Base-by-base conservation (phyloP, 2,329 filamentous ascomycete genomes). In the Capronia americana region DNA sequence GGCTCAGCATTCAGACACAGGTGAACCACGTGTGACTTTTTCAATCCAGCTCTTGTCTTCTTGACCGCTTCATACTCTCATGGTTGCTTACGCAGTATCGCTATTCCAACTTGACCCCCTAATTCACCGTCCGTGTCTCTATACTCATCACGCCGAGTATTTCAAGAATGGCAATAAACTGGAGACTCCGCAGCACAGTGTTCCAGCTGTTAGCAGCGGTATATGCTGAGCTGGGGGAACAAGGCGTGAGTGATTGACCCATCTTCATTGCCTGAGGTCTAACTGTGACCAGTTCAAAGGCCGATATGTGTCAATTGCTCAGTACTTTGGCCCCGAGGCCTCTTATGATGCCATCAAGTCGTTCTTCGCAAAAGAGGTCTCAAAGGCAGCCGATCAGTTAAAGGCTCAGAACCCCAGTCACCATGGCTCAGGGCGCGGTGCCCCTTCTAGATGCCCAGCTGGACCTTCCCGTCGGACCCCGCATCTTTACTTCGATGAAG, bases 181-280 rank as follows among this genome's bases (percentile, higher is more conserved):
- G 68, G 68, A 55, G 48, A 17, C 55, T 57, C 11, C 59, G 63
- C 28, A 65, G 59, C 10, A 59, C 56, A n/a, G 59, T 70, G 1
- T 70, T 68, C 53, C 57, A 56, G 20, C 57, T 66, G 14, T 44
- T 70, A n/a, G 65, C 61, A 32, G 65, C 68, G 7, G 61, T 66
- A n/a, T 68, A 66, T 46, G 65, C 68, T 24, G 68, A 63, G n/a
- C 24, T 70, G 20, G 68, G 68, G 1, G 68, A 70, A 55, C 63
- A 63, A 56, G 61, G 38, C 24, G 68, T 70, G 63, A 54, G 65
- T 38, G 7, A 14, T 48, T 7, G 30, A 32, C n/a, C 26, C 3
- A 4, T 41, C 20, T 26, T n/a, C 1, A 5, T 20, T 11, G 6
- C 28, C 14, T 11, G 12, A 23, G 7, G 20, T 65, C 57, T 55